phyloP scores from a whole-genome alignment of 2,329 filamentous ascomycete species.

The Sporothrix pallida region DNA sequence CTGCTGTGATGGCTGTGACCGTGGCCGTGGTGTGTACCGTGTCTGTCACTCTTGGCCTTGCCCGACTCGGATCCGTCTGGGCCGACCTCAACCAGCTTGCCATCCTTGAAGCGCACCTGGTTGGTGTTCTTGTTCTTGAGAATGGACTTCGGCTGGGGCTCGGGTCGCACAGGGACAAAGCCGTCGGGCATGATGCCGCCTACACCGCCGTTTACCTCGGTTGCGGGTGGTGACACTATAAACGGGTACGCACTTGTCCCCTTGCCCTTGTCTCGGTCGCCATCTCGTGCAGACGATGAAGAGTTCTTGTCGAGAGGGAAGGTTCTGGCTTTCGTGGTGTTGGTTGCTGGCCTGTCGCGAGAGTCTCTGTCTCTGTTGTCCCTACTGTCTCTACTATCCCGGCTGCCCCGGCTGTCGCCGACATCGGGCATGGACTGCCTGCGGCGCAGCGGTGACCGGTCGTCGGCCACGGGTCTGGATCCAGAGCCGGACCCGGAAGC shows the following conservation, averaged over 20 bases:
- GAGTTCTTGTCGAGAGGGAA: constrained; percentile 25
- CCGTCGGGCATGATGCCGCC: constrained; percentile 39
- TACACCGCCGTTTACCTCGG: constrained; percentile 37
- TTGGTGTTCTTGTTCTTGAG: constrained; percentile 66
- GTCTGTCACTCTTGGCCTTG: not conserved
- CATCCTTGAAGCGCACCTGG: constrained; percentile 60
- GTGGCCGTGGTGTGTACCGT: not conserved
- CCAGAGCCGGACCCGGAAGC: not conserved
- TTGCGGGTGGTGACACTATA: constrained; percentile 46
- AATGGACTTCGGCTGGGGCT: constrained; percentile 61
- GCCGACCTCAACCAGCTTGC: constrained; percentile 53
- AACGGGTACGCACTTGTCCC: constrained; percentile 46
- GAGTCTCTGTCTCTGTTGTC: not conserved
- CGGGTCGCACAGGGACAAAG: constrained; percentile 42
- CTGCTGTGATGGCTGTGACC: not conserved
- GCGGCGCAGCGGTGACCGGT: not conserved
- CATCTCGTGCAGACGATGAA: constrained; percentile 20
- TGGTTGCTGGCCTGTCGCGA: not conserved
- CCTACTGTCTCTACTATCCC: not conserved
- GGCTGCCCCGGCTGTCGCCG: not conserved
- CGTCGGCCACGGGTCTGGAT: not conserved
- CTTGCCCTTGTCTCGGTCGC: constrained; percentile 3
- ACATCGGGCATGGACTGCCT: constrained; percentile 22
- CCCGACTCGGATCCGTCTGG: constrained; percentile 43
- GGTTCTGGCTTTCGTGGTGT: constrained; percentile 26